Evolutionary conservation across 169 alveolate species (phyloP), one percentile per base, ranked within the genome.

Genomic region (Eimeria falciformis): DNA sequence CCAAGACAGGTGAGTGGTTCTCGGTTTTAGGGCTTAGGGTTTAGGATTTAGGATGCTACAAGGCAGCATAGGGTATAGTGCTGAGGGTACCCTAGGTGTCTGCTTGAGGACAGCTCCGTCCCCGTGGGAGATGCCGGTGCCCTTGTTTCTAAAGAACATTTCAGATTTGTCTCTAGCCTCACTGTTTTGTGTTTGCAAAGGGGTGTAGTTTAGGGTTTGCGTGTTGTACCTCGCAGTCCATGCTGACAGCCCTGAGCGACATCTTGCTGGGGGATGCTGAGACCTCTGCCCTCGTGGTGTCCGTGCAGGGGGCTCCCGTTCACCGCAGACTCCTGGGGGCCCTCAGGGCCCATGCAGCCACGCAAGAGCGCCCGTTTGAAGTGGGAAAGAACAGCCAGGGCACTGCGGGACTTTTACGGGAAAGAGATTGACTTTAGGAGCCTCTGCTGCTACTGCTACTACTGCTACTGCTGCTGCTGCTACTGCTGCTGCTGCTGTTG

Each of bases 221-320:
- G 71, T 7, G 11, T 58, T 58, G 71, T 21, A n/a, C 9, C 33
- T 58, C 33, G 71, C 27, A 58, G 71, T 14, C 71, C 27, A 14
- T 58, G 33, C 18, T 58, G 27, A 58, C 71, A 14, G 71, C 71
- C 71, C 27, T n/a, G 33, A 5, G 18, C 27, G 25, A 21, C 71
- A 5, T 58, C 9, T 27, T 58, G 33, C 27, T 58, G 27, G 71
- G 71, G 27, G 71, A 7, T 21, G 33, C 71, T 27, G 9, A 5
- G 7, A 5, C 33, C 25, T 5, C 71, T 14, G 71, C 33, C 21
- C 29, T 21, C 18, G 9, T 58, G 7, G 33, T 21, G 9, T 58
- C 71, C 25, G 33, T 58, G 33, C 71, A 58, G 27, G 71, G 71
- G 71, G 71, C 71, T 5, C 71, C 71, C 27, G 29, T 58, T 27